Base-by-base conservation (phyloP, 2,329 filamentous ascomycete genomes). In the Ceratocystiopsis brevicomis region DNA sequence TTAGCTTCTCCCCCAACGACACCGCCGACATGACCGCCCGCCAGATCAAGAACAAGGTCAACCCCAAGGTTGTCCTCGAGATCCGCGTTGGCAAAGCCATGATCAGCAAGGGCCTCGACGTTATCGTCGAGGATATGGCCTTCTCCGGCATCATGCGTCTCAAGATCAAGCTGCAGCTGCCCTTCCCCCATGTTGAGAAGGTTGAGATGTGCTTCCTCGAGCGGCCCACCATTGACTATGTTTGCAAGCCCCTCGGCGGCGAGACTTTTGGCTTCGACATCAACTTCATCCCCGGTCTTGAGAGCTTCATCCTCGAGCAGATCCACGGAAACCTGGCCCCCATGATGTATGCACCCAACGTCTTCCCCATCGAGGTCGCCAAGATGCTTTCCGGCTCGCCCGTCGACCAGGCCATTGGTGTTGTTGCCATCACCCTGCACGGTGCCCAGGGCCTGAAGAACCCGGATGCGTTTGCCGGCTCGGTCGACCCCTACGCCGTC, bases 311-410 rank as follows among this genome's bases (percentile, higher is more conserved):
- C 53, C 77, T 83, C 57, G 90, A 98, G 53, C 85, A 93, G 63
- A 93, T 98, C 43, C 92, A 98, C 59, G 82, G 81, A 49, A 95
- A 88, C 55, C 65, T 98, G 41, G 81, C 76, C 2, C 92, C 90
- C 0, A 96, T 98, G 81, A 94, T 98, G 85, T 98, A 98, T 57
- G 79, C 77, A 35, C 90, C 90, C 10, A 94, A 98, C 53, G 86
- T 96, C 41, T 98, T 98, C 68, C 90, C 90, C 15, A 90, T 98
- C 51, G 90, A 98, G 57, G 85, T 98, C 45, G 90, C 90, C 52
- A 96, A 98, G 70, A 90, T 98, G 84, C 69, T 98, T 50, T 83
- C 88, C 38, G 90, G 90, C 46, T 88, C 82, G 46, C 78, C 90
- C 0, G 83, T 98, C 41, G 92, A 98, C 57, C 84, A 94, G 61